phyloP scores from a whole-genome alignment of 192 early-diverging fungal genomes.

The Coemansia sp. region DNA sequence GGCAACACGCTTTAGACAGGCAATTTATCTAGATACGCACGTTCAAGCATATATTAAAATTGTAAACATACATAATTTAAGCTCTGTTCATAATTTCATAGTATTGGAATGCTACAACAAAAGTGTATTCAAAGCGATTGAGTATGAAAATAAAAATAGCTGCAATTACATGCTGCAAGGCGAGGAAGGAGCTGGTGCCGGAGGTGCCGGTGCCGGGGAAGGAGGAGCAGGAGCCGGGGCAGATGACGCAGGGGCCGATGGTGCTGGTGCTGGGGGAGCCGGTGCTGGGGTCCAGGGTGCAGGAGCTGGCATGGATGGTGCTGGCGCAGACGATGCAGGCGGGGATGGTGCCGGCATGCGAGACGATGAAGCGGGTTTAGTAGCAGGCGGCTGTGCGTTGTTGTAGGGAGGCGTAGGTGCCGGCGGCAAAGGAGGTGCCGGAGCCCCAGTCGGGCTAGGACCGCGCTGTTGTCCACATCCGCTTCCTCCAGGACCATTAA shows the following conservation, averaged over 20 bases:
- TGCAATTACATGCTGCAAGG: constrained; percentile 2
- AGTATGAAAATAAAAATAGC: not conserved
- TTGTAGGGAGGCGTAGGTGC: constrained; percentile 14
- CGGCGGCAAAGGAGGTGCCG: not conserved
- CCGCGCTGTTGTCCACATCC: constrained; percentile 22
- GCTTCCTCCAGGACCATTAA: constrained; percentile 27
- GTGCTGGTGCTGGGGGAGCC: constrained; percentile 1
- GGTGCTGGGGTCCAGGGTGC: constrained; percentile 11
- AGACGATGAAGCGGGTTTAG: not conserved
- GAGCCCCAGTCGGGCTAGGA: constrained; percentile 1
- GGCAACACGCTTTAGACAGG: constrained; percentile 22
- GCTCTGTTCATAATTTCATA: not conserved
- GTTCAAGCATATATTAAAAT: constrained; percentile 14
- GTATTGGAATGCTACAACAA: not conserved
- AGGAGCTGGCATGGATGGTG: constrained; percentile 14
- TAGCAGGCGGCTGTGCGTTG: constrained; percentile 16
- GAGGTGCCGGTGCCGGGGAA: constrained; percentile 3
- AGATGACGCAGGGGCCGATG: constrained; percentile 8
- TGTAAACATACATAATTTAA: not conserved
- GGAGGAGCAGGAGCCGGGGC: constrained; percentile 14
- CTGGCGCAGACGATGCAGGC: constrained; percentile 8
- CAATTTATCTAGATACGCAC: constrained; percentile 37
- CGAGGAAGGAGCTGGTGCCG: constrained; percentile 11
- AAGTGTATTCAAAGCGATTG: not conserved
- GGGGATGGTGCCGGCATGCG: not conserved